A percentile compares a stretch with the other conserved stretches of the same genome.
Conservation (phyloP, 2,329 filamentous ascomycete genomes). For the Cercospora sojina region DNA sequence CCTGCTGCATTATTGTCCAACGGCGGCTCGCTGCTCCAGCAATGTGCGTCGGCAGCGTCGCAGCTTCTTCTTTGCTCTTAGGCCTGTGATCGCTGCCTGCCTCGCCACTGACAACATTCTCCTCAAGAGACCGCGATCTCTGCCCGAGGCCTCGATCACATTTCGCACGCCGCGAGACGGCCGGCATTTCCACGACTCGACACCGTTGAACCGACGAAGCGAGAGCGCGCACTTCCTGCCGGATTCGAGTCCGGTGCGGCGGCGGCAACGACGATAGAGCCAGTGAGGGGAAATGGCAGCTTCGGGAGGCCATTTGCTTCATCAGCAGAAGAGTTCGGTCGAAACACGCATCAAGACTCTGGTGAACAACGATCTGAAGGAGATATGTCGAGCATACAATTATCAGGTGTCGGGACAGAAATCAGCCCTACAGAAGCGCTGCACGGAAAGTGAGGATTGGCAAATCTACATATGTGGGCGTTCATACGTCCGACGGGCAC, state of each 20-base stretch:
- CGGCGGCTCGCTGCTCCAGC: constrained; percentile 2
- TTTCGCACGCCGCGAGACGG: not conserved
- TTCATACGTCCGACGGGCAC: not conserved
- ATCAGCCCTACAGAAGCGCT: constrained; percentile 73
- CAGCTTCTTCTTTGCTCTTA: constrained; percentile 7
- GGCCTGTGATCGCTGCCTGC: not conserved
- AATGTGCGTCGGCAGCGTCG: constrained; percentile 1
- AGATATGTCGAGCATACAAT: constrained; percentile 71
- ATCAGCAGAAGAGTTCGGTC: constrained; percentile 38
- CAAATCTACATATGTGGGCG: not conserved
- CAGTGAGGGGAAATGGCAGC: constrained; percentile 29
- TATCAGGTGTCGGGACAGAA: constrained; percentile 82
- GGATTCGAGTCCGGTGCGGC: not conserved
- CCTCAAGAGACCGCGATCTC: not conserved
- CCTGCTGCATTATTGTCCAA: not conserved
- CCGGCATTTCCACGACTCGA: not conserved
- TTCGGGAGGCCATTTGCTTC: constrained; percentile 40
- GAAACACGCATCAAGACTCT: constrained; percentile 50
- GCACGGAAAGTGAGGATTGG: constrained; percentile 63
- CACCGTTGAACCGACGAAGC: not conserved
- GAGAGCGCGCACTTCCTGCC: not conserved
- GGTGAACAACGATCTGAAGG: constrained; percentile 68
- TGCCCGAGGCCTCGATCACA: not conserved
- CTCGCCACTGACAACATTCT: not conserved
- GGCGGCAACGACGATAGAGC: constrained; percentile 3